Evolutionary conservation across 2,329 filamentous ascomycete genomes (phyloP).

Genomic region (Claviceps digitariae): DNA sequence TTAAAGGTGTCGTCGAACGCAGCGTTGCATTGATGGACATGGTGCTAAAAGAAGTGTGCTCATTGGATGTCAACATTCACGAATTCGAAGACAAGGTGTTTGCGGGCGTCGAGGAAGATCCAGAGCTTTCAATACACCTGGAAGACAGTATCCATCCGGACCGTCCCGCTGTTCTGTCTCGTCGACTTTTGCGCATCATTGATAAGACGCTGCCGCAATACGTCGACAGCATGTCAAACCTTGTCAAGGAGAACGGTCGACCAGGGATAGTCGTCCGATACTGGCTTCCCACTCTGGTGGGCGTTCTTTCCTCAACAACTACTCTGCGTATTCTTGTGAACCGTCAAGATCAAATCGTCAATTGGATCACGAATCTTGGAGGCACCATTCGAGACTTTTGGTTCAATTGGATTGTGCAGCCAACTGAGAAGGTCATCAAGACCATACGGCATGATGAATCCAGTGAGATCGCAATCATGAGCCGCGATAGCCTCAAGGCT

Average conservation of each 20-base stretch:
- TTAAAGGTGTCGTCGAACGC: constrained; percentile 62
- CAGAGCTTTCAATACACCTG: constrained; percentile 39
- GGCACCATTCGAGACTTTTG: constrained; percentile 78
- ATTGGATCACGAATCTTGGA: constrained; percentile 70
- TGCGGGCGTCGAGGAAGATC: constrained; percentile 46
- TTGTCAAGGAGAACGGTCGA: constrained; percentile 55
- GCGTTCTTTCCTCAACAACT: constrained; percentile 74
- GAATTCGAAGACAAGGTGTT: constrained; percentile 56
- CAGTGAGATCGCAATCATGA: constrained; percentile 95
- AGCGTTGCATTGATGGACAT: constrained; percentile 79
- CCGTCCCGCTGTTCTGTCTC: constrained; percentile 48
- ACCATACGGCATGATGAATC: constrained; percentile 88
- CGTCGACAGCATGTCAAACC: constrained; percentile 35
- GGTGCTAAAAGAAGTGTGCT: constrained; percentile 59
- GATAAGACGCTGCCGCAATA: constrained; percentile 56
- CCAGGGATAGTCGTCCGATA: constrained; percentile 68
- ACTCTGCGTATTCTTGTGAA: constrained; percentile 67
- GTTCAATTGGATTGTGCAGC: constrained; percentile 91
- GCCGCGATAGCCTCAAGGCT: constrained; percentile 76
- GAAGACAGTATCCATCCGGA: constrained; percentile 30
- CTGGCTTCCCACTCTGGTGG: constrained; percentile 64
- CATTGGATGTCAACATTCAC: constrained; percentile 45
- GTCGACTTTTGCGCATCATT: constrained; percentile 56
- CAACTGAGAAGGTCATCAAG: constrained; percentile 65
- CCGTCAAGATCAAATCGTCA: constrained; percentile 59